Evolutionary conservation across 2,329 filamentous ascomycete species (phyloP).

Genomic region (Pleoardoris graminearum): DNA sequence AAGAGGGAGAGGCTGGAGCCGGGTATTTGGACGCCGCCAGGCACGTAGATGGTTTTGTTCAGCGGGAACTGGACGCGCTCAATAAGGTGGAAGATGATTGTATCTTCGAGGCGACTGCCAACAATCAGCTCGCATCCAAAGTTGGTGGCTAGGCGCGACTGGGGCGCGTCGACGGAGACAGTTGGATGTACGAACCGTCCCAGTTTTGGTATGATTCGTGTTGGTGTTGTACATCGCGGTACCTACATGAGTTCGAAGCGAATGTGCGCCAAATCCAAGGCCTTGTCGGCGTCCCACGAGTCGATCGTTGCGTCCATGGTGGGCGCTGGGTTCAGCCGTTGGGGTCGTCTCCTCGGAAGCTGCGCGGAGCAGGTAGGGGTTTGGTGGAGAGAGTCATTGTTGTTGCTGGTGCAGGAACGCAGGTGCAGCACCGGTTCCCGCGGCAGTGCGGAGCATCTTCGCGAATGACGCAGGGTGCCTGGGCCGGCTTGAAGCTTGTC

Average conservation of each 20-base stretch:
- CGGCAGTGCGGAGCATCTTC: not conserved
- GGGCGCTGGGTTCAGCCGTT: no score
- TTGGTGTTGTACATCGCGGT: not conserved
- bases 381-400: constrained; percentile 10
- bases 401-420: not conserved
- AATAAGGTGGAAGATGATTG: constrained; percentile 95
- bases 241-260: constrained; percentile 91
- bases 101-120: constrained; percentile 88
- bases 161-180: no score
- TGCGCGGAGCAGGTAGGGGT: no score
- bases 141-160: no score
- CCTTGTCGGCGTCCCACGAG: constrained; percentile 79
- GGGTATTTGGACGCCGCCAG: constrained; percentile 79
- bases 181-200: no score
- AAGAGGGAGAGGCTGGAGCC: constrained; percentile 75
- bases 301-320: constrained; percentile 90
- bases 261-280: constrained; percentile 87
- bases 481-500: constrained; percentile 6
- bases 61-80: constrained; percentile 97
- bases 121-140: not conserved
- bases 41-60: constrained; percentile 82
- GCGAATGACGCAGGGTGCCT: not conserved
- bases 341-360: no score
- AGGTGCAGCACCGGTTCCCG: constrained; percentile 10
- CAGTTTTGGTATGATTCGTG: no score